Evolutionary conservation across 257 asterid genomes (phyloP), one percentile per base, ranked within the genome.

Genomic region (Nicotiana sylvestris): DNA sequence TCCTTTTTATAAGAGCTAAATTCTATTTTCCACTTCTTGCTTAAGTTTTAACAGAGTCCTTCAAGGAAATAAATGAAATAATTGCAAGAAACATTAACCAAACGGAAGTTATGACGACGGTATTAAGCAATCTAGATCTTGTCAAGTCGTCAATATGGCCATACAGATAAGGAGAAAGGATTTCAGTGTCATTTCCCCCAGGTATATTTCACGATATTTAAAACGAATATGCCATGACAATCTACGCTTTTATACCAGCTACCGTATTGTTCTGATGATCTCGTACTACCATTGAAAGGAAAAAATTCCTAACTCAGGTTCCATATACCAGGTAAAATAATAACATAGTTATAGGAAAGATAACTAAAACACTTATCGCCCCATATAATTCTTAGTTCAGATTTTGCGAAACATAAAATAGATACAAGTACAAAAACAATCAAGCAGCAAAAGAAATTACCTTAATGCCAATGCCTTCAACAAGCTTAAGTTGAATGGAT

Each of bases 401-500:
- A 37, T 74, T 74, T 27, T 46, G 51, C 9, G 51, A 43, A 43
- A 43, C 51, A 43, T 43, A 17, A 69, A 4, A 13, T 29, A 12
- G 81, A 65, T 78, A 53, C 12, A 43, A 9, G 12, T 43, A 9
- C 16, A 30, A 9, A 61, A 83, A 27, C 51, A 43, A 43, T 43
- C 51, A 66, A 68, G 43, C 66, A 65, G 33, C 25, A 81, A 10
- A 53, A 27, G 6, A 46, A 30, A 12, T 35, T 70, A 60, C 70
- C 39, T 61, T 29, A 80, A 56, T 39, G 77, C n/a, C 76, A 74
- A 21, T 81, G 84, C 77, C 82, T 77, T 81, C 56, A 74, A 78
- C 90, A 82, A 86, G 86, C 85, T 66, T 85, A 81, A 80, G 88
- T 83, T 49, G 88, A 87, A 84, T 90, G 85, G 85, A 93, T 90